A percentile compares a stretch with the other conserved stretches of the same genome.
Conservation (phyloP, 495 filamentous ascomycete species). For the Penicillium alfredii region DNA sequence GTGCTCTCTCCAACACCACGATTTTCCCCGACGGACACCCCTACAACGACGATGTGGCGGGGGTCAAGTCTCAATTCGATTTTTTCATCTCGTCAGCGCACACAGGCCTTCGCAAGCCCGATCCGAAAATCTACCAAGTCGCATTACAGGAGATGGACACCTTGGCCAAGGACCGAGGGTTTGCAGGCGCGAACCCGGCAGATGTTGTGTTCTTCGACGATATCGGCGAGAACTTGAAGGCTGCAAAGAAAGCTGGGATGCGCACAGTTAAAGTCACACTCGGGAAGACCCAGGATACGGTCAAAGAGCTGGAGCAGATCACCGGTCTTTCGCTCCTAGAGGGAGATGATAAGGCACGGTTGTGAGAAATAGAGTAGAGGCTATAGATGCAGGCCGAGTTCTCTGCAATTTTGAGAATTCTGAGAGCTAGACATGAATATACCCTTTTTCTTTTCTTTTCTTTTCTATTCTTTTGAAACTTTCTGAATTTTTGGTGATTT, state of each 20-base stretch:
- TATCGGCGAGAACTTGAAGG: constrained; percentile 89
- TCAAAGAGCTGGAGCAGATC: constrained; percentile 57
- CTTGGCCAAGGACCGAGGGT: constrained; percentile 49
- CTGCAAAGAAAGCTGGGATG: constrained; percentile 68
- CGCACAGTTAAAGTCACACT: constrained; percentile 77
- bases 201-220: constrained; percentile 91
- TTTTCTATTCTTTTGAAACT: no score
- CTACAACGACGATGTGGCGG: constrained; percentile 40
- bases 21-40: constrained; percentile 67
- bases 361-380: constrained; percentile 21
- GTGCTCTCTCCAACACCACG: constrained; percentile 82
- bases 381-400: no score
- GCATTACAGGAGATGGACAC: constrained; percentile 60
- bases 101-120: constrained; percentile 82
- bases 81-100: constrained; percentile 81
- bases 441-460: no score
- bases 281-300: constrained; percentile 71
- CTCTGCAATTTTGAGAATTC: no score
- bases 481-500: constrained; percentile 1
- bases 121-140: constrained; percentile 70
- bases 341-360: constrained; percentile 30
- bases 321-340: constrained; percentile 52
- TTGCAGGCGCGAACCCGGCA: constrained; percentile 50
- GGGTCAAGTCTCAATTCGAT: constrained; percentile 61
- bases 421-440: neutral